A percentile compares a stretch with the other conserved stretches of the same genome.
Evolutionary conservation across 2,329 filamentous ascomycete species (phyloP).

Genomic region (Trichoderma atrobrunneum): DNA sequence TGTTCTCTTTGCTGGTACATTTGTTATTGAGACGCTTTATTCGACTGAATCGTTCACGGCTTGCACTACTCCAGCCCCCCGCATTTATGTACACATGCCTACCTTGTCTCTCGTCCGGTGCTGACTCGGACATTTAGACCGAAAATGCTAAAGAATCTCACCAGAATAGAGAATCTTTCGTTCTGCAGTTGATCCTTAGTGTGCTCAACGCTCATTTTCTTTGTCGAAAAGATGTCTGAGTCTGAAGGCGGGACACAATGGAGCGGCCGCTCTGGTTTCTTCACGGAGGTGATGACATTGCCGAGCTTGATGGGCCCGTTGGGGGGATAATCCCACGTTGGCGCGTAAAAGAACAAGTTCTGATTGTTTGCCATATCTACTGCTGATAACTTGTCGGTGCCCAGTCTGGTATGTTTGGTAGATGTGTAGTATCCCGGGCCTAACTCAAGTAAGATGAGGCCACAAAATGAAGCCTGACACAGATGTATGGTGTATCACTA

Average conservation of each 20-base stretch:
- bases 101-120: neutral
- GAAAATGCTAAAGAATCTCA: neutral
- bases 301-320: constrained; percentile 22
- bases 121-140: neutral
- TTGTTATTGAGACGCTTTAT: neutral
- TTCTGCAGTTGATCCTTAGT: neutral
- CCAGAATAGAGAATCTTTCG: neutral
- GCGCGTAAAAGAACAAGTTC: constrained; percentile 19
- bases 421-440: neutral
- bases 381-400: neutral
- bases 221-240: neutral
- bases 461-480: neutral
- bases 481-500: neutral
- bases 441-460: neutral
- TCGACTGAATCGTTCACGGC: rapidly evolving
- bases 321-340: constrained; percentile 22
- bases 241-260: neutral
- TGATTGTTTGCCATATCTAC: neutral
- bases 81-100: neutral
- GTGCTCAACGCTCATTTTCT: neutral
- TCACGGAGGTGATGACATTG: constrained; percentile 21
- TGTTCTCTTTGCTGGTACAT: neutral
- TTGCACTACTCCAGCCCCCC: neutral
- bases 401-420: neutral
- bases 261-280: constrained; percentile 19